Percentiles rank a stretch among this genome's conserved stretches.
Evolutionary conservation across 2,329 filamentous ascomycete species (phyloP).

Genomic region (Colletotrichum siamense): DNA sequence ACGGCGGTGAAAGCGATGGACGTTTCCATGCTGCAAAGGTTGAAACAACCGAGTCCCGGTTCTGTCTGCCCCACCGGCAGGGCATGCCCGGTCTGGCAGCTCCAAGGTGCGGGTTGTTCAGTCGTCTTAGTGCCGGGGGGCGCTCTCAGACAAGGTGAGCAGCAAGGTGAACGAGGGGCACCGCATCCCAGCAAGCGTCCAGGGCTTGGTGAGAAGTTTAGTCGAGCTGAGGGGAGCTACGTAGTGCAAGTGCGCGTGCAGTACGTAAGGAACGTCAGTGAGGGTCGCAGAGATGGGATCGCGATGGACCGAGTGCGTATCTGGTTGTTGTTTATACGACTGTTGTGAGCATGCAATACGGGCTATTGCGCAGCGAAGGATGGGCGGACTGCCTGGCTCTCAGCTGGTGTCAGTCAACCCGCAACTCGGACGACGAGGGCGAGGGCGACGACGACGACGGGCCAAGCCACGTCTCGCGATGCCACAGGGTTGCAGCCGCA

Average conservation of each 20-base stretch:
- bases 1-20: slow-evolving; percentile 14
- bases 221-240: not conserved
- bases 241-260: not conserved
- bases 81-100: slow-evolving; percentile 1
- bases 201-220: not conserved
- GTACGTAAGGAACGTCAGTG: not conserved
- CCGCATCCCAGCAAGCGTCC: not conserved
- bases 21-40: slow-evolving; percentile 9
- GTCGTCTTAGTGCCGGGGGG: not conserved
- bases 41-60: slow-evolving; percentile 20
- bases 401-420: not conserved
- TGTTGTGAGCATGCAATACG: not conserved
- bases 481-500: not conserved
- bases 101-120: not conserved
- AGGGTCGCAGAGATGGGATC: not conserved
- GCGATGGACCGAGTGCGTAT: not conserved
- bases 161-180: not conserved
- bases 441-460: not conserved
- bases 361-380: not conserved
- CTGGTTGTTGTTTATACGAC: not conserved
- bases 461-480: not conserved
- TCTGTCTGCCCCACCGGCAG: slow-evolving; percentile 7
- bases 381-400: not conserved
- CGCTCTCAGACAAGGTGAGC: not conserved
- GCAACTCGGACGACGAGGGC: not conserved